Evolutionary conservation across 1,284 basidiomycete genomes (phyloP).

Genomic region (Pyrrhoderma lamaoense): DNA sequence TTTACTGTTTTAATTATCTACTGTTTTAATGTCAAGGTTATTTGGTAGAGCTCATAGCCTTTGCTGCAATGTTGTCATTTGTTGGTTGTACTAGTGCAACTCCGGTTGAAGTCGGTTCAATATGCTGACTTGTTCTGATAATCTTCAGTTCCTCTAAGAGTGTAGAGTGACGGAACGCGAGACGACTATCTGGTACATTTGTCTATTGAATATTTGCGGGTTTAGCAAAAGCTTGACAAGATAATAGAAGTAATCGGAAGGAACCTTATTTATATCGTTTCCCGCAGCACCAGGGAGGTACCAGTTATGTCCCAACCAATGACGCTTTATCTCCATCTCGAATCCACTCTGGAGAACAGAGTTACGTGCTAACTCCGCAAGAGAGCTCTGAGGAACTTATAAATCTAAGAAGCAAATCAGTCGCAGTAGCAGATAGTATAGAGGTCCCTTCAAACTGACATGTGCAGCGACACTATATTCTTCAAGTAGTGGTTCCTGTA

Average conservation of each 20-base stretch:
- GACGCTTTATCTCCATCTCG: slow-evolving; percentile 97
- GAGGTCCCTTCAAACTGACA: slow-evolving; percentile 38
- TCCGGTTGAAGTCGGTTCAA: neutral
- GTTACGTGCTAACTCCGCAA: slow-evolving; percentile 91
- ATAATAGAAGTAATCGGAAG: neutral
- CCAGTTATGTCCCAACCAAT: slow-evolving; percentile 92
- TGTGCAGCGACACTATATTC: slow-evolving; percentile 98
- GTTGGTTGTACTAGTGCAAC: slow-evolving; percentile 8
- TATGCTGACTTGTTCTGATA: slow-evolving; percentile 33
- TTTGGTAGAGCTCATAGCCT: slow-evolving; percentile 9
- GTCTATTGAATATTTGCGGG: slow-evolving; percentile 46
- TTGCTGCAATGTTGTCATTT: slow-evolving; percentile 16
- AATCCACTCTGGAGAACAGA: slow-evolving; percentile 96
- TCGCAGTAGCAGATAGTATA: neutral
- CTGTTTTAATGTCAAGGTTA: neutral
- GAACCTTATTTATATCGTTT: slow-evolving; percentile 87
- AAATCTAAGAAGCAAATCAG: slow-evolving; percentile 50
- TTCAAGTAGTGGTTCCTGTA: slow-evolving; percentile 86
- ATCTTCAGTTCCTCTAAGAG: slow-evolving; percentile 80
- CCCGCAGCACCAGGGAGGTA: slow-evolving; percentile 83
- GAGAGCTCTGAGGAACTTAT: slow-evolving; percentile 80
- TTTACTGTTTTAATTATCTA: too few species aligned
- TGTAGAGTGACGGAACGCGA: slow-evolving; percentile 86
- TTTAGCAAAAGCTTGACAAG: too few species aligned
- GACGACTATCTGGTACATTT: slow-evolving; percentile 89